Conservation (phyloP, 768 basidiomycete genomes). For the Termitomyces sp. region DNA sequence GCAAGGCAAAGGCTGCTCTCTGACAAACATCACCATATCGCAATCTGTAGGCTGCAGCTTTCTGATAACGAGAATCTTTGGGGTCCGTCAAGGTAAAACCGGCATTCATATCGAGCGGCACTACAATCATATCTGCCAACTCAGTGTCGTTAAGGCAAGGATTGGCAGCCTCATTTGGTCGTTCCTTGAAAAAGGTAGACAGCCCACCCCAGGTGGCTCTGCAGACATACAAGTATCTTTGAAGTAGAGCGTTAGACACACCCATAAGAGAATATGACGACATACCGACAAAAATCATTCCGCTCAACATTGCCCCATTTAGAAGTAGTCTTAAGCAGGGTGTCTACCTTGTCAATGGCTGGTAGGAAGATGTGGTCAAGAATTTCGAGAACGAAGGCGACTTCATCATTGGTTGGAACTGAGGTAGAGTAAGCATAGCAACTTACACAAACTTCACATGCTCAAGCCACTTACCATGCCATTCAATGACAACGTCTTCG, state of each 20-base stretch:
- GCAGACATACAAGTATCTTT: slow-evolving; percentile 63
- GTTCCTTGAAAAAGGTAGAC: slow-evolving; percentile 61
- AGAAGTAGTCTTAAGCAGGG: slow-evolving; percentile 48
- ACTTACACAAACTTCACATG: not conserved
- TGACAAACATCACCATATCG: slow-evolving; percentile 70
- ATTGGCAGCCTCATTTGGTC: slow-evolving; percentile 52
- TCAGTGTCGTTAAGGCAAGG: slow-evolving; percentile 65
- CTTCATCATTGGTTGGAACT: slow-evolving; percentile 68
- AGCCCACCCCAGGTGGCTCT: slow-evolving; percentile 78
- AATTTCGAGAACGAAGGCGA: slow-evolving; percentile 77
- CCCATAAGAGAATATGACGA: not conserved
- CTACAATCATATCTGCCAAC: slow-evolving; percentile 64
- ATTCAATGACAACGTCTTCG: slow-evolving; percentile 78
- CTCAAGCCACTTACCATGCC: slow-evolving; percentile 62
- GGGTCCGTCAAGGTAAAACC: slow-evolving; percentile 75
- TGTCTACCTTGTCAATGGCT: slow-evolving; percentile 63
- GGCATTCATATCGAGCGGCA: slow-evolving; percentile 63
- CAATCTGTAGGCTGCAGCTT: slow-evolving; percentile 49
- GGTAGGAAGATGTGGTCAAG: slow-evolving; percentile 67
- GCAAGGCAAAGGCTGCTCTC: slow-evolving; percentile 60
- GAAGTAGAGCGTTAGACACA: not conserved
- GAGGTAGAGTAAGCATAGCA: slow-evolving; percentile 8
- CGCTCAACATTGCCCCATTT: slow-evolving; percentile 65
- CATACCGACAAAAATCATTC: slow-evolving; percentile 83
- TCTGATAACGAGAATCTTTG: slow-evolving; percentile 70